Evolutionary conservation across 2,329 filamentous ascomycete species (phyloP), one percentile per base, ranked within the genome.

Genomic region (Huntiella omanensis): DNA sequence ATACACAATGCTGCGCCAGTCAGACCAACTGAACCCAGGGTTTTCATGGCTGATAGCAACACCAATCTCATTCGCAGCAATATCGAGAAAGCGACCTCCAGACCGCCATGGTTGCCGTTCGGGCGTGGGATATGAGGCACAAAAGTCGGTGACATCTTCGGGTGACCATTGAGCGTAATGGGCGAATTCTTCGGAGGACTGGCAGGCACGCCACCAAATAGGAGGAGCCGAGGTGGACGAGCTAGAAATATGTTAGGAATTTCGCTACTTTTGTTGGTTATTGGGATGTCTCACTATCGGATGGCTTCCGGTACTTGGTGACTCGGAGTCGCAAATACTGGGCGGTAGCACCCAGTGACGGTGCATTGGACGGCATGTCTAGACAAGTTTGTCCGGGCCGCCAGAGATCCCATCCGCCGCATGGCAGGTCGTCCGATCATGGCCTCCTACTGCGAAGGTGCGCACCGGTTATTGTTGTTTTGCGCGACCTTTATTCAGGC

Each of bases 1-100:
- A 33, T 49, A 49, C 35, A 46, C 48, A 33, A 49, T 49, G 17
- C 10, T 43, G 2, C 48, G 48, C 48, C 48, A 49, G 35, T 49
- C 48, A 15, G 34, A 28, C 48, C 48, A 49, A 33, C 37, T 46
- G 13, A 49, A 49, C 13, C 28, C 32, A 5, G 48, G 48, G 15
- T 49, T 49, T 13, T 49, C 40, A 33, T 43, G 32, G 40, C 43
- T 39, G 11, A 49, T 49, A n/a, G 40, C 40, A 3, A 40, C 17
- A 19, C 48, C 48, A 28, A 49, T 49, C 32, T 49, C 48, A 22
- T 49, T 49, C 36, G 48, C 34, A 5, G 48, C 48, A 40, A 49
- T 47, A 15, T 49, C 48, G 8, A 49, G 37, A n/a, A 46, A 49
- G 40, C 47, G 48, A 11, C 44, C 48, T 15, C 48, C 48, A 17